These are phyloP conservation scores for Lentinula aciculospora DNA, from an alignment of 768 basidiomycete species.

Conservation along the genomic window DNA sequence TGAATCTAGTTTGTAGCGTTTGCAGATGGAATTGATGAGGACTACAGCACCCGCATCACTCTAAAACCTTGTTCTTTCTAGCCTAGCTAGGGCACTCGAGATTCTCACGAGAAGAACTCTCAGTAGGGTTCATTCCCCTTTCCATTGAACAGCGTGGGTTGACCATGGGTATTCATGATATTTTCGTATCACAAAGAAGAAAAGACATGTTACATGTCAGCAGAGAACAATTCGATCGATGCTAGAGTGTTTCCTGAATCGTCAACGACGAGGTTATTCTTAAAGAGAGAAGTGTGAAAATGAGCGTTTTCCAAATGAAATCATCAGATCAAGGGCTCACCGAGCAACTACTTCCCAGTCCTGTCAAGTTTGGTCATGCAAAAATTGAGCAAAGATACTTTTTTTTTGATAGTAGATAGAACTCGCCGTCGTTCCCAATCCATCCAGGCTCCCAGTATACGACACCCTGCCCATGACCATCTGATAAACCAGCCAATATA, in stretches of 20 bases:
- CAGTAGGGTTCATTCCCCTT: too few relatives aligned
- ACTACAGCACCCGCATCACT: too few relatives aligned
- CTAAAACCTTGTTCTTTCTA: too few relatives aligned
- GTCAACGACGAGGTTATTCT: conserved; percentile 47
- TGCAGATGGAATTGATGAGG: too few relatives aligned
- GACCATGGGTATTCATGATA: not conserved
- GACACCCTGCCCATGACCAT: conserved; percentile 41
- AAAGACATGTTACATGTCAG: not conserved
- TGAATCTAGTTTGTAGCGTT: too few relatives aligned
- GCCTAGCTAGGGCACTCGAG: too few relatives aligned
- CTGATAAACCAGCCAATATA: conserved; percentile 37
- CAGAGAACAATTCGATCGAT: conserved; percentile 13
- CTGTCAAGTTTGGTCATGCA: not conserved
- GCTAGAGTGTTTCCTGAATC: conserved; percentile 35
- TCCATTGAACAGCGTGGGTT: too few relatives aligned
- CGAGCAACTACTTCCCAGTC: conserved; percentile 33
- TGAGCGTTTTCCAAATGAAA: not conserved
- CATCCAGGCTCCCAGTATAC: conserved; percentile 66
- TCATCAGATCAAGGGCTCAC: conserved; percentile 19
- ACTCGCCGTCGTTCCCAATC: conserved; percentile 46
- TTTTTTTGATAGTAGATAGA: not conserved
- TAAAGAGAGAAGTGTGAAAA: not conserved
- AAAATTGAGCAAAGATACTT: not conserved
- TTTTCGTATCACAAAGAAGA: not conserved
- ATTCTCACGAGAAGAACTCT: too few relatives aligned